A percentile compares a stretch with the other conserved stretches of the same genome.
Conservation (phyloP, 2,329 filamentous ascomycete species). For the Rutstroemia sydowiana region DNA sequence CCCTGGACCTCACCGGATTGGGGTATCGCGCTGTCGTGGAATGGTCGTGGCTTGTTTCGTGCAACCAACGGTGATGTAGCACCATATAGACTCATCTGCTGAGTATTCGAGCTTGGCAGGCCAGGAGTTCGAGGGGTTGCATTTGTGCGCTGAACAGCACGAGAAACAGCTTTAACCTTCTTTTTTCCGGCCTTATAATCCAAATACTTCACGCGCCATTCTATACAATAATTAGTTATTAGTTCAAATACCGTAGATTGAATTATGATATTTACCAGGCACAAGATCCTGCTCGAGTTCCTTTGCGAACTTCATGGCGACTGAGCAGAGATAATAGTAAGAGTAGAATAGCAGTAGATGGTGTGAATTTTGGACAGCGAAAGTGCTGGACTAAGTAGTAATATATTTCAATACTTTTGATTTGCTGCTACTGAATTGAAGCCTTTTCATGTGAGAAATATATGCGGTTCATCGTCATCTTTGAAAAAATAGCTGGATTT, state of each 20-base stretch:
- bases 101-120: conserved; percentile 9
- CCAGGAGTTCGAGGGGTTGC: conserved; percentile 37
- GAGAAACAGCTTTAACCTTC: conserved; percentile 73
- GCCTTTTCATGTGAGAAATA: no score
- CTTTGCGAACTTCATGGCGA: conserved; percentile 57
- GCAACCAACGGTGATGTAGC: conserved; percentile 17
- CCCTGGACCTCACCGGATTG: conserved; percentile 2
- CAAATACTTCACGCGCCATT: conserved; percentile 92
- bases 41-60: background rate
- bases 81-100: conserved; percentile 20
- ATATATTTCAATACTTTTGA: no score
- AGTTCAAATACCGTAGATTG: background rate
- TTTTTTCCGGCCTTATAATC: conserved; percentile 96
- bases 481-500: no score
- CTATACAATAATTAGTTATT: conserved; percentile 32
- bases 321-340: background rate
- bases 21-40: background rate
- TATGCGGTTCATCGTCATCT: no score
- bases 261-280: conserved; percentile 47
- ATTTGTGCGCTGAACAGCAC: conserved; percentile 59
- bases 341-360: background rate
- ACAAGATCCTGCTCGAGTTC: conserved; percentile 84
- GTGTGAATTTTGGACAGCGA: background rate
- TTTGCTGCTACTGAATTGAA: no score
- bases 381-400: background rate